These are phyloP conservation scores for Apiospora pterosperma DNA, from an alignment of 2,329 filamentous ascomycete genomes.

Conservation along the genomic window DNA sequence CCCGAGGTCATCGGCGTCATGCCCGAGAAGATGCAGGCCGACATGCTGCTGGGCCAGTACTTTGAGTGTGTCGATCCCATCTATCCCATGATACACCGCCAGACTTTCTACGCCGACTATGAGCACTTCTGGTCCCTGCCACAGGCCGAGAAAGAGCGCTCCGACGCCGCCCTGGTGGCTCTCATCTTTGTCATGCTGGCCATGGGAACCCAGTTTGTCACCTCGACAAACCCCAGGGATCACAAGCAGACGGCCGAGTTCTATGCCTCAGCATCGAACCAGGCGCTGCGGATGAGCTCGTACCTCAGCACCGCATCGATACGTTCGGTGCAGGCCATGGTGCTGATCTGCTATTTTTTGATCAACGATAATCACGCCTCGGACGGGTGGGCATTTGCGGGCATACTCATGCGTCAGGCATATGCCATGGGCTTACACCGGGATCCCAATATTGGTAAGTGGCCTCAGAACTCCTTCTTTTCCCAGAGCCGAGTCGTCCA, in stretches of 20 bases:
- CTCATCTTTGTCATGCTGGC: constrained; percentile 76
- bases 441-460: constrained; percentile 67
- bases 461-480: not conserved
- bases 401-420: constrained; percentile 71
- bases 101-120: constrained; percentile 75
- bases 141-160: constrained; percentile 51
- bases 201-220: constrained; percentile 75
- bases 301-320: constrained; percentile 74
- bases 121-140: constrained; percentile 71
- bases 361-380: constrained; percentile 85
- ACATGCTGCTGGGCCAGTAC: constrained; percentile 62
- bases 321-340: constrained; percentile 74
- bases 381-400: constrained; percentile 79
- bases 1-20: constrained; percentile 73
- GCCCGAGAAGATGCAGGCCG: constrained; percentile 72
- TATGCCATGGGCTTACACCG: constrained; percentile 81
- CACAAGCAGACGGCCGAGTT: constrained; percentile 76
- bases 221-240: constrained; percentile 53
- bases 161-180: constrained; percentile 67
- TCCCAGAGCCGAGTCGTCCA: not conserved
- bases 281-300: constrained; percentile 70
- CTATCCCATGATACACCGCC: constrained; percentile 75
- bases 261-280: constrained; percentile 76
- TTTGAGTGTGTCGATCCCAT: constrained; percentile 74
- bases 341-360: constrained; percentile 77